Base-by-base conservation (phyloP, 2,329 filamentous ascomycete genomes). In the Colletotrichum agaves region DNA sequence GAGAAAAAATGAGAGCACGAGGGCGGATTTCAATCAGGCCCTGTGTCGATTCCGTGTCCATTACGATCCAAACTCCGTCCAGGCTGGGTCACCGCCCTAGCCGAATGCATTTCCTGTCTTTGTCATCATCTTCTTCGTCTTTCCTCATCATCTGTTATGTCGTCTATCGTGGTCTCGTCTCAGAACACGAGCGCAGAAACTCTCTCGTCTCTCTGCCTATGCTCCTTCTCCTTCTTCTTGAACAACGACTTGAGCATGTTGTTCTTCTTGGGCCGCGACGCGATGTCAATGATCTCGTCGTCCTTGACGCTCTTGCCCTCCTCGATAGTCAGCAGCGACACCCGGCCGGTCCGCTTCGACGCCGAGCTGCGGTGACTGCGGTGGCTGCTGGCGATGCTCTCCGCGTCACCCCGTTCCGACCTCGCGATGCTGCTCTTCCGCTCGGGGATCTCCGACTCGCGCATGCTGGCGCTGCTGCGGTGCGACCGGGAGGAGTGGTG, bases 211-310 rank as follows among this genome's bases (percentile, higher is more conserved):
- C 70, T 74, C 37, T 76, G 74, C 53, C 77, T 77, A 62, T 80
- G 78, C 41, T 82, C 81, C 73, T 77, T 80, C 21, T 83, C 80
- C 76, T 85, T 85, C 77, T 81, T 84, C 79, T 85, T 86, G 74
- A 89, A 88, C 64, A 89, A 71, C 3, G 81, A 77, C 79, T 88
- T 88, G 70, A 89, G 81, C 85, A 88, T 86, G 73, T 83, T 88
- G 71, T 84, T 80, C 69, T 80, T 81, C 75, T 84, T 86, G 10
- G 83, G 81, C 44, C 82, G 77, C n/a, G 85, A 70, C 2, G 82
- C 79, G 33, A 79, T 61, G n/a, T 80, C 78, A 53, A 80, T 71
- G 6, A 74, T 73, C 37, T 69, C 60, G 49, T 75, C 76, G 11
- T 74, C 75, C 37, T 76, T 79, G 56, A 79, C 80, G 73, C 69